Base-by-base conservation (phyloP, 352 stramenopile species). In the Globisporangium ultimum region DNA sequence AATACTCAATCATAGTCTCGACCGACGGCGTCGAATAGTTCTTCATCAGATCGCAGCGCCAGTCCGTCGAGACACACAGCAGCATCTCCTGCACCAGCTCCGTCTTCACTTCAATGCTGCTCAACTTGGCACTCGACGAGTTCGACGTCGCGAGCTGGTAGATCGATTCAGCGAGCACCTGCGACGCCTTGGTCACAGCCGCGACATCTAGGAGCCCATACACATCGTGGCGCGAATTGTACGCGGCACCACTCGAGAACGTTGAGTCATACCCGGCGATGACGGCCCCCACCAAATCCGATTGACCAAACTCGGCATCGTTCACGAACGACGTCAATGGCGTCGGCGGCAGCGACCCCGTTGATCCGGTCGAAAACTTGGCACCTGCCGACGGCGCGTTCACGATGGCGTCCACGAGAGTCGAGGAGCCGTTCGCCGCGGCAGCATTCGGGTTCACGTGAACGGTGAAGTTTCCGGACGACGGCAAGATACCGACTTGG, bases 261-360 rank as follows among this genome's bases (percentile, higher is more conserved):
- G 69, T 58, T 1, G 61, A 59, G 58, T 88, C 80, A 28, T 91
- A 94, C 11, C 84, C 84, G 42, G 80, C 75, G 8, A 94, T 61
- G 13, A 94, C 84, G 12, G 78, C 84, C 12, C 75, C 55, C 7
- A 85, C 78, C 14, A 94, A 67, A 24, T 86, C 64, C 14, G 71
- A 70, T 50, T 79, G 63, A 13, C 84, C 84, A 48, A 72, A 94
- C 60, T 92, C 82, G 1, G 63, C 66, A 18, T 74, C 74, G 57
- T 94, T 92, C 48, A 92, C 72, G 40, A 94, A 94, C 40, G 84
- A 87, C 2, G 76, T 55, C 54, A 94, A 58, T 9, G 84, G 78
- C 10, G 78, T 84, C 6, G 84, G 84, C 7, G 84, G 84, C 18
- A 94, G 60, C 12, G 78, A 65, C 0, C 66, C 62, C 6, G 62